These are phyloP conservation scores for Castanopsis chinensis DNA, from an alignment of 306 rosid species.

Conservation along the genomic window DNA sequence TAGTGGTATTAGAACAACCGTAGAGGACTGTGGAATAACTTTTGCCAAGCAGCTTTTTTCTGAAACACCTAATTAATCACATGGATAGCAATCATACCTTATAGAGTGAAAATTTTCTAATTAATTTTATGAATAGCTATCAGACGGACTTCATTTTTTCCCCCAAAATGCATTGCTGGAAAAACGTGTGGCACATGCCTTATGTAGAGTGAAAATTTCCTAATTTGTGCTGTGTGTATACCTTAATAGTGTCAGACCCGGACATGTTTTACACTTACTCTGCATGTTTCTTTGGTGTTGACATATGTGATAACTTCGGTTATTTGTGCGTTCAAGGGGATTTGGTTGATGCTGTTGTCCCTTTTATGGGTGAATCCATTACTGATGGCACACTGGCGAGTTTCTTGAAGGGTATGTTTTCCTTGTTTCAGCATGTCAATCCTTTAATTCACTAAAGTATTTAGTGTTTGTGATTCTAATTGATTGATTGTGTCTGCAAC, in stretches of 20 bases:
- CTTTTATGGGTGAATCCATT: conserved; percentile 80
- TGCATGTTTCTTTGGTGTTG: not conserved
- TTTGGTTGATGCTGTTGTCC: conserved; percentile 70
- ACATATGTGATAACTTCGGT: conserved; percentile 14
- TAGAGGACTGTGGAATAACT: not conserved
- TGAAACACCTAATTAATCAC: not conserved
- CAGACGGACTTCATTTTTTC: not conserved
- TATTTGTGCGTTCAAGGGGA: conserved; percentile 52
- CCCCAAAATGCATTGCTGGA: not conserved
- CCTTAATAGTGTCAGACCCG: not conserved
- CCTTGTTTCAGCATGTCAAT: not conserved
- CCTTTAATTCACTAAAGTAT: not conserved
- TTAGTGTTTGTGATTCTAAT: conserved; percentile 15
- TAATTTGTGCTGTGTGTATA: not conserved
- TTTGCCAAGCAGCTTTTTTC: not conserved
- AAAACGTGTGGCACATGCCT: not conserved
- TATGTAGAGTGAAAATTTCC: not conserved
- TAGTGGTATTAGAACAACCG: not conserved
- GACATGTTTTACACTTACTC: not conserved
- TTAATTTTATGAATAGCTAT: not conserved
- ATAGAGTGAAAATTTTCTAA: not conserved
- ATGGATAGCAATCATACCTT: not conserved
- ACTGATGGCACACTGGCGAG: conserved; percentile 75
- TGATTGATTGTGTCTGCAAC: conserved; percentile 24
- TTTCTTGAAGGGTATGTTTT: conserved; percentile 68